These are phyloP conservation scores for Saturnispora diversa DNA, from an alignment of 805 yeast species.

Conservation along the genomic window DNA sequence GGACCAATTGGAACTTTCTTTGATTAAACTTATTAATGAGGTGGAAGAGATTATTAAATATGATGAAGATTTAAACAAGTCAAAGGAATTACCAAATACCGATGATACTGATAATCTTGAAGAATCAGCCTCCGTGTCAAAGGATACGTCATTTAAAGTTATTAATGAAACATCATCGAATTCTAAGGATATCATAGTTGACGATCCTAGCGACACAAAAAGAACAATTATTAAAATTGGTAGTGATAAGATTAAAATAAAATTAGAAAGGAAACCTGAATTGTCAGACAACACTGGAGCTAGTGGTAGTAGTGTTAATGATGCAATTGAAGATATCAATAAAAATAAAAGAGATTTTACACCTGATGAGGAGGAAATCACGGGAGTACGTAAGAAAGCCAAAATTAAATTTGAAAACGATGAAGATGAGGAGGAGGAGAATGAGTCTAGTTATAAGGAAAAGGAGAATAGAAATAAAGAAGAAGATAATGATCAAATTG, in stretches of 20 bases:
- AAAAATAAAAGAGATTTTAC: neutral
- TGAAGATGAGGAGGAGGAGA: slow-evolving; percentile 6
- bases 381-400: slow-evolving; percentile 3
- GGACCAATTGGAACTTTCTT: neutral
- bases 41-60: neutral
- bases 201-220: slow-evolving; percentile 1
- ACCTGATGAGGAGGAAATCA: slow-evolving; percentile 13
- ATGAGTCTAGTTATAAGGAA: neutral
- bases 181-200: neutral
- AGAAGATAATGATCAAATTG: slow-evolving; percentile 10
- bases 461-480: slow-evolving; percentile 7
- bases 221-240: slow-evolving; percentile 10
- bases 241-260: slow-evolving; percentile 10
- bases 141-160: neutral
- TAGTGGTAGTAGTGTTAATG: neutral
- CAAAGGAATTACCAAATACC: no score
- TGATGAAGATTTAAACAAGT: no score
- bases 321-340: slow-evolving; percentile 8
- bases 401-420: slow-evolving; percentile 5
- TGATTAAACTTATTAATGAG: neutral
- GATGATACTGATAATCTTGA: no score
- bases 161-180: neutral
- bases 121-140: no score
- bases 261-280: slow-evolving; percentile 10
- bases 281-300: neutral